Conservation (phyloP, 1,284 basidiomycete genomes). For the Cryptococcus jaspeensis region DNA sequence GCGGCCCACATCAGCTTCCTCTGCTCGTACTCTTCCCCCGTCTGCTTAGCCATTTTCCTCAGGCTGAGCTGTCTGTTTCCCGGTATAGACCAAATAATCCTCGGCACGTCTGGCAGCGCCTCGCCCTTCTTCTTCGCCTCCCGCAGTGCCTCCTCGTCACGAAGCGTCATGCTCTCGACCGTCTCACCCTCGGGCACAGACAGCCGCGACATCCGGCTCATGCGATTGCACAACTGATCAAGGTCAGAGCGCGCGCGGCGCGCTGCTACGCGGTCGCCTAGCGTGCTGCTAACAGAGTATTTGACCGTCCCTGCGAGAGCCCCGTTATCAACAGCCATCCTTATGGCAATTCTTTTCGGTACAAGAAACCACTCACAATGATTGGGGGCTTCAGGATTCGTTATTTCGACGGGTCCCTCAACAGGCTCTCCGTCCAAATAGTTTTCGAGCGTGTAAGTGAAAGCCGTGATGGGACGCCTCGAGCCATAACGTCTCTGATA, state of each 20-base stretch:
- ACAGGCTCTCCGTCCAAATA: constrained; percentile 46
- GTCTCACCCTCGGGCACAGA: constrained; percentile 45
- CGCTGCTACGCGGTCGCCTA: constrained; percentile 17
- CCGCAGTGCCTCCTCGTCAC: constrained; percentile 1
- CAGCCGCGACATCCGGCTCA: constrained; percentile 33
- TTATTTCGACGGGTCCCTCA: constrained; percentile 17
- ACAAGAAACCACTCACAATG: constrained; percentile 23
- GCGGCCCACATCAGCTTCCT: constrained; percentile 7
- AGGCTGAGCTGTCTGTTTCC: constrained; percentile 8
- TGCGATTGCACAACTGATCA: constrained; percentile 13
- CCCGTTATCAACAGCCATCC: neutral
- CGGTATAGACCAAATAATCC: no score
- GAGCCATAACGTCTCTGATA: constrained; percentile 51
- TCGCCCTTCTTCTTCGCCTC: constrained; percentile 1
- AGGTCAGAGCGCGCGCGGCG: constrained; percentile 14
- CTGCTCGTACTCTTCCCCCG: constrained; percentile 33
- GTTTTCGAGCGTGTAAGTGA: constrained; percentile 52
- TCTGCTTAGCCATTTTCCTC: constrained; percentile 30
- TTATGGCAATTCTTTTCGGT: neutral
- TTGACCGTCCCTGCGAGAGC: constrained; percentile 39
- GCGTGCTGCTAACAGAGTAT: constrained; percentile 29
- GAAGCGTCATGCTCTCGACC: constrained; percentile 30
- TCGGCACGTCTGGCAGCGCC: neutral
- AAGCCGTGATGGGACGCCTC: constrained; percentile 52
- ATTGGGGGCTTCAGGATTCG: constrained; percentile 21